Evolutionary conservation across 495 filamentous ascomycete species (phyloP).

Genomic region (Penicillium egyptiacum): DNA sequence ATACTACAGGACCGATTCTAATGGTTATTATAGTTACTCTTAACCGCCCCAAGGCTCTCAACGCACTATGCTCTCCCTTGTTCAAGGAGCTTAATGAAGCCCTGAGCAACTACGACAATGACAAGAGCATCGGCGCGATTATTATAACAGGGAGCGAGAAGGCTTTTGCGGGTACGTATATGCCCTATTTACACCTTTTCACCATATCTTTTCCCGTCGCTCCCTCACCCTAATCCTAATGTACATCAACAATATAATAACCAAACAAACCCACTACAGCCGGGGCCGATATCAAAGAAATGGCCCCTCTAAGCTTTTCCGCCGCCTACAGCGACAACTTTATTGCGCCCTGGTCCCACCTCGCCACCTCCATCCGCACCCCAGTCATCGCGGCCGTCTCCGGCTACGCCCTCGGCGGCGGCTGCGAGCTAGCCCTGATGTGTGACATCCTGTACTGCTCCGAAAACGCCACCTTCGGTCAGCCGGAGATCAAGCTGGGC

Average conservation of each 20-base stretch:
- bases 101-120: conserved; percentile 67
- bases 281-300: conserved; percentile 98
- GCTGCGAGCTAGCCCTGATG: conserved; percentile 98
- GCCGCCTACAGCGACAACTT: conserved; percentile 83
- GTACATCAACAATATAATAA: conserved; percentile 6
- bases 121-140: conserved; percentile 69
- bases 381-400: conserved; percentile 93
- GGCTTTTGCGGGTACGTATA: conserved; percentile 70
- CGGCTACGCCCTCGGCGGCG: conserved; percentile 90
- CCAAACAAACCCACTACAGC: conserved; percentile 44
- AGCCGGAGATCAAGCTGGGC: conserved; percentile 94
- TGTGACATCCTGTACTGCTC: conserved; percentile 92
- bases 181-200: too few species aligned
- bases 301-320: conserved; percentile 85
- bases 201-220: not conserved
- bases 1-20: conserved; percentile 7
- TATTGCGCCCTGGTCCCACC: conserved; percentile 87
- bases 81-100: conserved; percentile 87
- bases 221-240: not conserved
- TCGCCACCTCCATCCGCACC: conserved; percentile 78
- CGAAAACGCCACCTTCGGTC: conserved; percentile 78
- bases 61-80: conserved; percentile 84
- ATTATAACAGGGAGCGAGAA: conserved; percentile 83
- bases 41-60: conserved; percentile 91
- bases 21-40: conserved; percentile 68